Evolutionary conservation across 1,139 yeast species (phyloP).

Genomic region (Blastobotrys buckinghamii): DNA sequence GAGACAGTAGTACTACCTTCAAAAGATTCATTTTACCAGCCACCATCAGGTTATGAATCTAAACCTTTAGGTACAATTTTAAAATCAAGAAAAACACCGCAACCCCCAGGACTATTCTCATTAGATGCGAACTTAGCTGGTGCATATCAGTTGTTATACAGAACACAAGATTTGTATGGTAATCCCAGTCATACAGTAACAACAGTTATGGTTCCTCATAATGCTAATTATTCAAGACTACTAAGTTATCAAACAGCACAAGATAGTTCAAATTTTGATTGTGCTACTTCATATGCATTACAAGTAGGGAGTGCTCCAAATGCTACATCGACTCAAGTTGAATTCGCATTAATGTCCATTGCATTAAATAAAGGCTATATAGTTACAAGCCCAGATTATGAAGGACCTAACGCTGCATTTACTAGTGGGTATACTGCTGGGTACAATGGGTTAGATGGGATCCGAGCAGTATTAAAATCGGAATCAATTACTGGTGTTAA

Average conservation of each 20-base stretch:
- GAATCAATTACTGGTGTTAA: constrained; percentile 16
- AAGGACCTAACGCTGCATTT: constrained; percentile 21
- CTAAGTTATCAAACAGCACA: constrained; percentile 28
- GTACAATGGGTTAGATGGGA: constrained; percentile 20
- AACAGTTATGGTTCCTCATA: constrained; percentile 26
- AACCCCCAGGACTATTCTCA: constrained; percentile 14
- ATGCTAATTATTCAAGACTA: constrained; percentile 16
- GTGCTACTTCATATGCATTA: constrained; percentile 29
- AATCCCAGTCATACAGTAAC: constrained; percentile 25
- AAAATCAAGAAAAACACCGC: constrained; percentile 14
- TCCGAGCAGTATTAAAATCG: constrained; percentile 20
- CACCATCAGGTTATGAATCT: constrained; percentile 20
- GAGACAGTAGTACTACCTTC: constrained; percentile 14
- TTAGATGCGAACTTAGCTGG: constrained; percentile 2
- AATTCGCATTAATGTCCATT: constrained; percentile 14
- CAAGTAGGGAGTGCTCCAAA: constrained; percentile 5
- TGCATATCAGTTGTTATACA: constrained; percentile 23
- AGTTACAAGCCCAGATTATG: constrained; percentile 21
- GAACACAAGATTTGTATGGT: constrained; percentile 26
- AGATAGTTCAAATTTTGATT: constrained; percentile 25
- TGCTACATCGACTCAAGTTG: constrained; percentile 3
- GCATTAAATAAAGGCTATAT: constrained; percentile 17
- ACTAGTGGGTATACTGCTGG: constrained; percentile 22
- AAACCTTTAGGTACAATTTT: constrained; percentile 18
- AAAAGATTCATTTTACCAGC: constrained; percentile 22